phyloP scores from a whole-genome alignment of 305 asterid species.

The Fraxinus velutina region DNA sequence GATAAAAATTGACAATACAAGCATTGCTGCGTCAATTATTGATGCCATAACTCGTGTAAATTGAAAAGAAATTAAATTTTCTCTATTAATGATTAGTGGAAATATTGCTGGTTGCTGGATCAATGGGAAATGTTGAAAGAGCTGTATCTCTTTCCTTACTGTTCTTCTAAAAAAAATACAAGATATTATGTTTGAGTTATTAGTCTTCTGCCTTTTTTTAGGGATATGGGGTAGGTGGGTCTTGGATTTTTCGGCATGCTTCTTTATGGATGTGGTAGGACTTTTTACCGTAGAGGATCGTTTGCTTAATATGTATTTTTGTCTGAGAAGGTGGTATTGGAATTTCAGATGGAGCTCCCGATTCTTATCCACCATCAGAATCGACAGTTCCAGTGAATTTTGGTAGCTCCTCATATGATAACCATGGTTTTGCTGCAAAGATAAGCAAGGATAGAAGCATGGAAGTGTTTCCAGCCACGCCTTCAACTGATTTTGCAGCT shows the following conservation, averaged over 20 bases:
- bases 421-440: conserved; percentile 59
- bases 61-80: not conserved
- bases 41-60: not conserved
- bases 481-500: conserved; percentile 51
- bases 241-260: not conserved
- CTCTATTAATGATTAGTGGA: not conserved
- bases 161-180: not conserved
- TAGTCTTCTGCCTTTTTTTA: not conserved
- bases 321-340: conserved; percentile 57
- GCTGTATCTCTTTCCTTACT: not conserved
- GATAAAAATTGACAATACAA: not conserved
- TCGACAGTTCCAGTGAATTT: conserved; percentile 62
- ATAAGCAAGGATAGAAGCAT: conserved; percentile 57
- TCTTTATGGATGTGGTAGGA: not conserved
- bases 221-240: not conserved
- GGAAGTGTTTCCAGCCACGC: conserved; percentile 48
- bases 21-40: not conserved
- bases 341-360: conserved; percentile 46
- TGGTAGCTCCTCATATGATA: conserved; percentile 66
- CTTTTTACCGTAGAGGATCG: not conserved
- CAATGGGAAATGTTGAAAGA: not conserved
- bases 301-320: conserved; percentile 9
- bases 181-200: not conserved
- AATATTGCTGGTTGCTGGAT: conserved; percentile 12
- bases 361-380: conserved; percentile 62